Base-by-base conservation (phyloP, 1,284 basidiomycete genomes). In the Ganoderma sp. region DNA sequence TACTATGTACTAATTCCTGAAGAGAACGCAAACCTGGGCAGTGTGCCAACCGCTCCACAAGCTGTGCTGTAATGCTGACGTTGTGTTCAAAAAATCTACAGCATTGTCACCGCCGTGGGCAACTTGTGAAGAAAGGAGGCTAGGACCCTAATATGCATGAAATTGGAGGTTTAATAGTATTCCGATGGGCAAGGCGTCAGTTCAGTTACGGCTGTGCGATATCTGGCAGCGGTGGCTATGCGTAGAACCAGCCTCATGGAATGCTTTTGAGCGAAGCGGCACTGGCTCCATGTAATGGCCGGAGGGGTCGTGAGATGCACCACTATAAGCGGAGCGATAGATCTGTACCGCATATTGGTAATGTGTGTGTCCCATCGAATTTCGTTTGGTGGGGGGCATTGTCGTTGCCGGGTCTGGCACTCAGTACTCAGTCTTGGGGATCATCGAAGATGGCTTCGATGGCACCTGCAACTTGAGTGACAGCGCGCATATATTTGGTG, bases 401-500 rank as follows among this genome's bases (percentile, higher is more conserved):
- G 12, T 9, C 22, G 48, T 12, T 14, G 25, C 22, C 9, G 14
- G 10, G 28, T 28, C 32, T 15, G 17, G 28, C 14, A n/a, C 14
- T 58, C 19, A 58, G 17, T 17, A n/a, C 14, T 58, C 19, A 58
- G 17, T 17, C 14, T 17, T 48, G 43, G 43, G 34, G 12, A 25
- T 61, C 28, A 8, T 54, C 58, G 48, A 60, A 37, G 32, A 66
- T 28, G 10, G 37, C 14, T 34, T 60, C 34, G 7, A 66, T 42
- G 10, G 54, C 25, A 17, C 25, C 41, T 25, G 34, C 41, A 14
- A 45, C 22, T n/a, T 39, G 43, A 10, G 19, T 50, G 22, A 63
- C 61, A 14, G 58, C 39, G 14, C 48, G 22, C 42, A 67, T 50
- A 37, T 58, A 67, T 5, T 42, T 61, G 39, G 25, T 48, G 41